A percentile compares a stretch with the other conserved stretches of the same genome.
Conservation (phyloP, 2,329 filamentous ascomycete genomes). For the Dactylella cylindrospora region DNA sequence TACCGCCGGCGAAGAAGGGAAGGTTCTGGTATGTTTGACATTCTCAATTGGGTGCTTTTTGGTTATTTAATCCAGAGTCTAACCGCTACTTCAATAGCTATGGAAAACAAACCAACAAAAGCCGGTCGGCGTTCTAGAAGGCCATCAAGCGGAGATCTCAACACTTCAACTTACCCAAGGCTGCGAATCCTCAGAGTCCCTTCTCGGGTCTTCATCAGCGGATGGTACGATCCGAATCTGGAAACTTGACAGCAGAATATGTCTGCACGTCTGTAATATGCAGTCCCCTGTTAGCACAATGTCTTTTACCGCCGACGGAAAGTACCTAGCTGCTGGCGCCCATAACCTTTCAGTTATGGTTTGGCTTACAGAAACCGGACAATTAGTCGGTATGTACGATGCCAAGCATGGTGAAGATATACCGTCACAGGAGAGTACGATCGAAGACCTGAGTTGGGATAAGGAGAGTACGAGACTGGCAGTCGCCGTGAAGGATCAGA, state of each 20-base stretch:
- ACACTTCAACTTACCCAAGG: conserved; percentile 22
- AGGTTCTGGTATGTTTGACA: conserved; percentile 35
- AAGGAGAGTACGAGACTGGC: conserved; percentile 22
- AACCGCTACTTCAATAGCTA: conserved; percentile 11
- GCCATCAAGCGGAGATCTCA: conserved; percentile 32
- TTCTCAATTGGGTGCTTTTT: too few species aligned
- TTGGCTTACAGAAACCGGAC: conserved; percentile 39
- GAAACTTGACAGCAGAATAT: conserved; percentile 40
- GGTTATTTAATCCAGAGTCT: neutral
- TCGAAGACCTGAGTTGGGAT: conserved; percentile 41
- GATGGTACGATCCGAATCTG: conserved; percentile 40
- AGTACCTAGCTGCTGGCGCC: conserved; percentile 30
- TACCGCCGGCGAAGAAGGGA: conserved; percentile 36
- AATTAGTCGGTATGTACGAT: conserved; percentile 36
- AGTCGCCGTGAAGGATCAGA: conserved; percentile 32
- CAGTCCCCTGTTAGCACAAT: conserved; percentile 31
- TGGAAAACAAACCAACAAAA: conserved; percentile 40
- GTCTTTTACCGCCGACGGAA: conserved; percentile 37
- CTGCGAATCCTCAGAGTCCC: conserved; percentile 13
- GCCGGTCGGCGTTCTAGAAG: conserved; percentile 33
- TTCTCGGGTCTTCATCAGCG: conserved; percentile 33
- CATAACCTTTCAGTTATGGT: conserved; percentile 38
- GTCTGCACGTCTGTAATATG: conserved; percentile 38
- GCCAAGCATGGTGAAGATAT: conserved; percentile 28
- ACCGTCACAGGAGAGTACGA: conserved; percentile 26